Evolutionary conservation across 1,284 basidiomycete genomes (phyloP).

Genomic region (Porodaedalea pini): DNA sequence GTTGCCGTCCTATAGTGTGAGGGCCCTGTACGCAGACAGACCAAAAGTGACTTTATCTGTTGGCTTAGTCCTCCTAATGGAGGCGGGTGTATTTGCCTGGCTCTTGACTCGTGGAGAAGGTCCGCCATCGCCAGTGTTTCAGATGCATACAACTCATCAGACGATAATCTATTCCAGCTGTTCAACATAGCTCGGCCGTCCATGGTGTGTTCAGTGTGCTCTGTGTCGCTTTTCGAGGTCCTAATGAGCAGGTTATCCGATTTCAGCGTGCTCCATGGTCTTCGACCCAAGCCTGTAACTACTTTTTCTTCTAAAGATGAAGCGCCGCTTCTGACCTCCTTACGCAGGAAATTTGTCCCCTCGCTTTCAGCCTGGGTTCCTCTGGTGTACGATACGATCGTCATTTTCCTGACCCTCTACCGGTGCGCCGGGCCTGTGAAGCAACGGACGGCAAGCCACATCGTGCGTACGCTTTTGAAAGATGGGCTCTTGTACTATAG

Average conservation of each 20-base stretch:
- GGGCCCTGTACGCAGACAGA: slow-evolving; percentile 42
- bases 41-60: slow-evolving; percentile 36
- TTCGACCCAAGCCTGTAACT: slow-evolving; percentile 40
- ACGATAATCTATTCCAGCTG: slow-evolving; percentile 30
- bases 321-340: not conserved
- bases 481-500: slow-evolving; percentile 55
- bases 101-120: slow-evolving; percentile 42
- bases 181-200: slow-evolving; percentile 33
- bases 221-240: not conserved
- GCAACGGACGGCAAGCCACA: slow-evolving; percentile 37
- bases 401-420: slow-evolving; percentile 45
- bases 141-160: slow-evolving; percentile 18
- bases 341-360: slow-evolving; percentile 19
- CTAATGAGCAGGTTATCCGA: not conserved
- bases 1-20: slow-evolving; percentile 32
- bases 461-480: slow-evolving; percentile 45
- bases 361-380: slow-evolving; percentile 54
- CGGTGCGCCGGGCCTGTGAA: slow-evolving; percentile 41
- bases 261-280: slow-evolving; percentile 51
- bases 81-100: slow-evolving; percentile 46
- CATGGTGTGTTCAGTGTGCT: slow-evolving; percentile 28
- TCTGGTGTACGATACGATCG: slow-evolving; percentile 50
- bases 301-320: not conserved
- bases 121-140: slow-evolving; percentile 24
- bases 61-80: slow-evolving; percentile 35